A percentile compares a stretch with the other conserved stretches of the same genome.
Conservation (phyloP, 805 yeast genomes). For the Hanseniaspora hatyaiensis region DNA sequence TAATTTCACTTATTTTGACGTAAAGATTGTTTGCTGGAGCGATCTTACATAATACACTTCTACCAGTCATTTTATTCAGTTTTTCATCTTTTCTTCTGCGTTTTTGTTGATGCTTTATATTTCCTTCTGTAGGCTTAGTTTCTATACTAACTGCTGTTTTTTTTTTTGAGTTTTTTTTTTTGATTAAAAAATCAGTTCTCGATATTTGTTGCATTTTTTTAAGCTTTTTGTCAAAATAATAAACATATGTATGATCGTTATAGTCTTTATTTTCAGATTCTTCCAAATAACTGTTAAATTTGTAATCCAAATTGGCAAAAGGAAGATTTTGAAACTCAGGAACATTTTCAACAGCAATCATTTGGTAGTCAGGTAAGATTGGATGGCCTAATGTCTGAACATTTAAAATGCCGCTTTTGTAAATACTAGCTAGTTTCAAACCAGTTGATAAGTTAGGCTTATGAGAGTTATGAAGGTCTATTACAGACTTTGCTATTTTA, state of each 20-base stretch:
- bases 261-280: not conserved
- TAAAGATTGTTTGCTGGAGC: not conserved
- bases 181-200: conserved; percentile 5
- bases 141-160: not conserved
- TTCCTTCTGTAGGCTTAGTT: not conserved
- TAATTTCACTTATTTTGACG: conserved; percentile 2
- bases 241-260: conserved; percentile 6
- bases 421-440: not conserved
- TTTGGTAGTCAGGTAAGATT: conserved; percentile 7
- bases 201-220: not conserved
- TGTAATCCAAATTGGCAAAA: conserved; percentile 2
- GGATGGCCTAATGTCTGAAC: conserved; percentile 10
- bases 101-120: not conserved
- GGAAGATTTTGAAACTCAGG: conserved; percentile 3
- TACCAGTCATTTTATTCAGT: not conserved
- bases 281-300: not conserved
- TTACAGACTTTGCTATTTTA: not conserved
- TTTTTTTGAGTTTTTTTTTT: conserved; percentile 1
- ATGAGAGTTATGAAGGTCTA: not conserved
- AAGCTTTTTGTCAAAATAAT: not conserved
- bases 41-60: conserved; percentile 3
- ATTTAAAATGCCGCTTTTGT: conserved; percentile 3
- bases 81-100: not conserved
- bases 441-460: too few relatives aligned
- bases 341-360: not conserved